A percentile compares a stretch with the other conserved stretches of the same genome.
Evolutionary conservation across 306 rosid species (phyloP).

Genomic region (Castanea mollissima): DNA sequence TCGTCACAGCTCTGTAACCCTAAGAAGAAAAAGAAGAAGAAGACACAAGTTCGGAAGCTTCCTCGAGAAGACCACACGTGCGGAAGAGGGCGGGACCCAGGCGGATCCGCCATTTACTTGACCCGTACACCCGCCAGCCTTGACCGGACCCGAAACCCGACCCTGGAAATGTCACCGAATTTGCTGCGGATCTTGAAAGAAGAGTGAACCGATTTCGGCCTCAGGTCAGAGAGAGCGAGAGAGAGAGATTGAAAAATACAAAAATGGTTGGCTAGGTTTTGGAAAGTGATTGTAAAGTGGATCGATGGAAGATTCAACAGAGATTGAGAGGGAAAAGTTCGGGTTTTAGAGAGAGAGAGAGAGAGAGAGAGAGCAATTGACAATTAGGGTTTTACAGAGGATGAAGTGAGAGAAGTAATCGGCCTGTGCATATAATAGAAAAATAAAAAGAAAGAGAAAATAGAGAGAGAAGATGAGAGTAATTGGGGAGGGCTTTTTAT

Average conservation of each 20-base stretch:
- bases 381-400: constrained; percentile 77
- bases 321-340: constrained; percentile 22
- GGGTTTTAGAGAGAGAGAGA: constrained; percentile 16
- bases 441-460: not conserved
- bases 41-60: constrained; percentile 27
- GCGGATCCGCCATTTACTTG: constrained; percentile 90
- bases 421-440: constrained; percentile 6
- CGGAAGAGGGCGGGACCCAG: constrained; percentile 52
- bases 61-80: constrained; percentile 20
- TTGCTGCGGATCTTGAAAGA: constrained; percentile 41
- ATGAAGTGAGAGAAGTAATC: constrained; percentile 40
- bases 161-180: constrained; percentile 23
- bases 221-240: not conserved
- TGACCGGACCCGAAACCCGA: constrained; percentile 30
- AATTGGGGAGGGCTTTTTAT: constrained; percentile 10
- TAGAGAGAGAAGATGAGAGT: not conserved
- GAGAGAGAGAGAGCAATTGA: constrained; percentile 28
- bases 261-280: not conserved
- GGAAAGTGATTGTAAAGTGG: constrained; percentile 26
- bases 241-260: not conserved
- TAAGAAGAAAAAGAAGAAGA: constrained; percentile 22
- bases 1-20: constrained; percentile 40
- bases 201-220: not conserved
- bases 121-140: constrained; percentile 74
- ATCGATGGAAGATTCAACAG: constrained; percentile 27